phyloP scores from a whole-genome alignment of 768 basidiomycete species.

The Lyophyllum shimeji region DNA sequence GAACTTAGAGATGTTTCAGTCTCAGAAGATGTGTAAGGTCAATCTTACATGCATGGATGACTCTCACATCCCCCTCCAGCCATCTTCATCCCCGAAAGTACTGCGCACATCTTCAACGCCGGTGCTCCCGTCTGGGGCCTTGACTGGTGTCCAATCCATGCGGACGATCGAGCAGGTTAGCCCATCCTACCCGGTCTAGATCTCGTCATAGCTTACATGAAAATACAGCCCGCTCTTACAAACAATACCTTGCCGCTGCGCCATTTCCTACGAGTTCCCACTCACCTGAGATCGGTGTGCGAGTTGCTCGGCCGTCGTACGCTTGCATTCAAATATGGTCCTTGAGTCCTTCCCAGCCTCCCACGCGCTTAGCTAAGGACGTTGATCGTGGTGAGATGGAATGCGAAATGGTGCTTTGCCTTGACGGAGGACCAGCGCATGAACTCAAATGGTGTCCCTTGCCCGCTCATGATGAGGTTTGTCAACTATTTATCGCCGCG shows the following conservation, averaged over 20 bases:
- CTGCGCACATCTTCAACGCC: slow-evolving; percentile 75
- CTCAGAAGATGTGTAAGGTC: slow-evolving; percentile 55
- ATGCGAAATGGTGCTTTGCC: slow-evolving; percentile 85
- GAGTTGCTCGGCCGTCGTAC: slow-evolving; percentile 49
- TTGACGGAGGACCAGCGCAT: slow-evolving; percentile 77
- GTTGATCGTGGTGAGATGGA: slow-evolving; percentile 47
- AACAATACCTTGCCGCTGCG: slow-evolving; percentile 84
- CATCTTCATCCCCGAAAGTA: slow-evolving; percentile 54
- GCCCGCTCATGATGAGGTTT: slow-evolving; percentile 67
- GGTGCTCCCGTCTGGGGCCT: slow-evolving; percentile 91
- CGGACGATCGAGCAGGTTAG: slow-evolving; percentile 54
- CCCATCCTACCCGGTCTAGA: neutral
- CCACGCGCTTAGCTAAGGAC: neutral
- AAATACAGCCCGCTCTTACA: slow-evolving; percentile 47
- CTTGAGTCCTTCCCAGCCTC: slow-evolving; percentile 24
- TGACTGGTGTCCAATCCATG: slow-evolving; percentile 89
- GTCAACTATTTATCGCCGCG: slow-evolving; percentile 7
- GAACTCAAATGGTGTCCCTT: slow-evolving; percentile 93
- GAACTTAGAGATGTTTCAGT: slow-evolving; percentile 54
- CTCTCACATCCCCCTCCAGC: slow-evolving; percentile 36
- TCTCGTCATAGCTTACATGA: neutral
- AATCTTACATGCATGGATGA: neutral
- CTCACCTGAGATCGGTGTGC: slow-evolving; percentile 65
- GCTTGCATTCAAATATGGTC: slow-evolving; percentile 92
- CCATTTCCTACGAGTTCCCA: slow-evolving; percentile 67